phyloP scores from a whole-genome alignment of 2,329 filamentous ascomycete genomes.

The Penicillium sp. region DNA sequence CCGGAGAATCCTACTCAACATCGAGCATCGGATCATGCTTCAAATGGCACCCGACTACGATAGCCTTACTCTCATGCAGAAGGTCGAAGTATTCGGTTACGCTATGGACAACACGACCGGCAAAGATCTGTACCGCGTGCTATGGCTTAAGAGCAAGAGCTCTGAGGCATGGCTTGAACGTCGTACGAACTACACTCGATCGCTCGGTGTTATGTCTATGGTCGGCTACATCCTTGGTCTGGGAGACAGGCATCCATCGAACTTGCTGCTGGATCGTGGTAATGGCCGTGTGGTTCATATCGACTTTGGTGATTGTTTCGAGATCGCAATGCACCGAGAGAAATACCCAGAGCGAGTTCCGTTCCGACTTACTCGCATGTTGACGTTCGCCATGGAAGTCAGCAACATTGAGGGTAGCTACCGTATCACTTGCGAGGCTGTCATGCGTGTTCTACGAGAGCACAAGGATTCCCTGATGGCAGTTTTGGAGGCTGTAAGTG shows the following conservation, averaged over 20 bases:
- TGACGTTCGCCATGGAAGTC: conserved; percentile 99
- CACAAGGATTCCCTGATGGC: conserved; percentile 99
- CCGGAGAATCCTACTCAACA: conserved; percentile 93
- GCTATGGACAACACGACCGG: conserved; percentile 98
- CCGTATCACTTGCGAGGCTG: conserved; percentile 93
- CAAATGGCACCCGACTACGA: conserved; percentile 99
- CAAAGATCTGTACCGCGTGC: conserved; percentile 91
- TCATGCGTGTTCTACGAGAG: conserved; percentile 90
- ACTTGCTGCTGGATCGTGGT: conserved; percentile 90
- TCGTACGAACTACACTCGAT: conserved; percentile 96
- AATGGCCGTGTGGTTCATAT: conserved; percentile 98
- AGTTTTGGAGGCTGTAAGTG: conserved; percentile 82
- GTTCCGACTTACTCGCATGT: conserved; percentile 95
- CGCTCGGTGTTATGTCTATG: conserved; percentile 99
- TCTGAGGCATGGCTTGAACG: conserved; percentile 96
- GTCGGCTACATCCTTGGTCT: conserved; percentile 98
- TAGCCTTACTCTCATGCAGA: conserved; percentile 97
- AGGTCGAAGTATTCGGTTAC: conserved; percentile 98
- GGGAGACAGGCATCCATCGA: conserved; percentile 92
- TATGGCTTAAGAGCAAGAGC: conserved; percentile 98
- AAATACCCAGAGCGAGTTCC: conserved; percentile 97
- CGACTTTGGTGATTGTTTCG: conserved; percentile 98
- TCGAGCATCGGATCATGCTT: conserved; percentile 98
- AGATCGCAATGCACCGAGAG: conserved; percentile 98
- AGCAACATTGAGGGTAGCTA: conserved; percentile 99